These are phyloP conservation scores for Lunasporangiospora selenospora DNA, from an alignment of 192 early-diverging fungal species.

Conservation along the genomic window DNA sequence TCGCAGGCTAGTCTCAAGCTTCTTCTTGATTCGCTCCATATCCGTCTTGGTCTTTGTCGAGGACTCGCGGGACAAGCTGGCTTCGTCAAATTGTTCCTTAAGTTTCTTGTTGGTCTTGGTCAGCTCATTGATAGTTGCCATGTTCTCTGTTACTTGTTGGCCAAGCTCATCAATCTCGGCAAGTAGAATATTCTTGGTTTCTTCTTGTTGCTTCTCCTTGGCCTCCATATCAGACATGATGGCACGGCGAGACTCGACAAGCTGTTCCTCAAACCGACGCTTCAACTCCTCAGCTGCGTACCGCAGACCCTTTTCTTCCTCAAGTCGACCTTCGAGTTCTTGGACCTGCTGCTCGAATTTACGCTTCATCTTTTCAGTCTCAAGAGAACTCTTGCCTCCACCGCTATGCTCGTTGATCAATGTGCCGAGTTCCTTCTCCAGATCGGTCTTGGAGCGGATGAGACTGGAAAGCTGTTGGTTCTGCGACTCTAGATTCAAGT, in stretches of 20 bases:
- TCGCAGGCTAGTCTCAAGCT: constrained; percentile 30
- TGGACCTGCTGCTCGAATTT: constrained; percentile 65
- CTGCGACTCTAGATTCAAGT: constrained; percentile 66
- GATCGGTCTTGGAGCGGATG: constrained; percentile 68
- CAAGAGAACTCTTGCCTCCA: constrained; percentile 75
- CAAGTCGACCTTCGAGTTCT: constrained; percentile 66
- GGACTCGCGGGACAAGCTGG: constrained; percentile 54
- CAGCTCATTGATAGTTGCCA: constrained; percentile 48
- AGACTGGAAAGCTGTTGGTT: constrained; percentile 54
- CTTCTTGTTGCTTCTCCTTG: constrained; percentile 79
- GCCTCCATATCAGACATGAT: constrained; percentile 64
- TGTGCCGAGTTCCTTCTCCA: constrained; percentile 70
- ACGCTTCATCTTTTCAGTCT: constrained; percentile 71
- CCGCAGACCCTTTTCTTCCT: constrained; percentile 65
- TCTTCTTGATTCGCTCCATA: constrained; percentile 62
- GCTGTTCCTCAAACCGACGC: constrained; percentile 68
- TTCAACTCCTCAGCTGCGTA: constrained; percentile 72
- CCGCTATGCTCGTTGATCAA: constrained; percentile 79
- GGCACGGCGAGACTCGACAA: constrained; percentile 71
- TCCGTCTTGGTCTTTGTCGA: constrained; percentile 58
- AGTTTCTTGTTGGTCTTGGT: constrained; percentile 59
- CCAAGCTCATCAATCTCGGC: constrained; percentile 64
- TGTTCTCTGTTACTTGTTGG: constrained; percentile 61
- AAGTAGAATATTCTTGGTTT: constrained; percentile 69
- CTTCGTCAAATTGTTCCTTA: constrained; percentile 67